Base-by-base conservation (phyloP, 495 filamentous ascomycete species). In the Hypoxylon trugodes region DNA sequence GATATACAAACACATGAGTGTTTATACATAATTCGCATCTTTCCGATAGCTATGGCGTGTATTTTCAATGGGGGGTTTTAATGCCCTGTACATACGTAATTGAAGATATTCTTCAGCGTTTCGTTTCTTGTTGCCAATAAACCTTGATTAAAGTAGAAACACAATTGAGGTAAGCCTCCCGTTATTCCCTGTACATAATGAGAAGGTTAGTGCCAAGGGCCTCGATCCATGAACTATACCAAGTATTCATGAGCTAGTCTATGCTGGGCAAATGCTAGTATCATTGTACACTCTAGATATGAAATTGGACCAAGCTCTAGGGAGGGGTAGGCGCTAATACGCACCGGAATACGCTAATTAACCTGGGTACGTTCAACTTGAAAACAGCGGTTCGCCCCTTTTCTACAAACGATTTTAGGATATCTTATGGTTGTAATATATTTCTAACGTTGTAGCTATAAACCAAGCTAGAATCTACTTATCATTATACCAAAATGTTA, bases 151-250 rank as follows among this genome's bases (percentile, higher is more conserved):
- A n/a, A n/a, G n/a, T n/a, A n/a, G n/a, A n/a, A n/a, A n/a, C n/a
- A n/a, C 33, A 37, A 38, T 5, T 13, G 6, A 42, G 38, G 38
- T 42, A 42, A 30, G 28, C 28, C 10, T 30, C 5, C 28, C 10
- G 5, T 30, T 4, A 4, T 30, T 10, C 5, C 28, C 5, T 30
- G 28, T 30, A 30, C 10, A 5, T 10, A 4, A 30, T 30, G 10
- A 10, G 28, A 38, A 8, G 42, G 41, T 9, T 12, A 22, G 9
- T 22, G 45, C 54, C 43, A 59, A 59, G 37, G 41, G 49, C 42
- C 58, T 61, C 41, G 58, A 61, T 48, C 46, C 21, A 37, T 25
- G 25, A 36, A 19, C 18, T 51, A 37, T 43, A n/a, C n/a, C n/a
- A n/a, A n/a, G n/a, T n/a, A n/a, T 3, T 21, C 9, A 2, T n/a